Evolutionary conservation across 179 eudicot genomes (phyloP).

Genomic region (Carnegiea gigantea): DNA sequence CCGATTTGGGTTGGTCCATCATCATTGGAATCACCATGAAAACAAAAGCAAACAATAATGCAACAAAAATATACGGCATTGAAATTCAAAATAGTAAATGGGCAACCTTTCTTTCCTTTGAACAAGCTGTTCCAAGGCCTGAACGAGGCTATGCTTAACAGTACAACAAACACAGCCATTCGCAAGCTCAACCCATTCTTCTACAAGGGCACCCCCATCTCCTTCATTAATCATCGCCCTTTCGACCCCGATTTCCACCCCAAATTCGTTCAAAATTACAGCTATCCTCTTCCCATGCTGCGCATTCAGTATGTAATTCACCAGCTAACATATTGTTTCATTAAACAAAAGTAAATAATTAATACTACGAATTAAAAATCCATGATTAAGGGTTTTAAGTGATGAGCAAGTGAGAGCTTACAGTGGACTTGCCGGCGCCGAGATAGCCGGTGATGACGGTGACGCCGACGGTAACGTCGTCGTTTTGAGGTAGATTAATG

Average conservation of each 20-base stretch:
- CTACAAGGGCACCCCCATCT: constrained; percentile 77
- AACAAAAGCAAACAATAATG: background rate
- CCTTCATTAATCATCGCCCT: constrained; percentile 97
- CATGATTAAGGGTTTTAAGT: background rate
- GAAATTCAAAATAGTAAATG: background rate
- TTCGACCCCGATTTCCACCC: constrained; percentile 93
- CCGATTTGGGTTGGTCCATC: background rate
- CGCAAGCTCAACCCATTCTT: constrained; percentile 94
- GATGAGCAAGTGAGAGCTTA: constrained; percentile 23
- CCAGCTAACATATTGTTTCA: constrained; percentile 49
- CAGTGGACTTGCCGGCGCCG: constrained; percentile 96
- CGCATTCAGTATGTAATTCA: constrained; percentile 73
- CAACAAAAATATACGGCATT: background rate
- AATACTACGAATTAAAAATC: background rate
- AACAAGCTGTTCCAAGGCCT: constrained; percentile 92
- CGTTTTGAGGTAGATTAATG: constrained; percentile 25
- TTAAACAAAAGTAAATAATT: background rate
- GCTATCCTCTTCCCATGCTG: constrained; percentile 94
- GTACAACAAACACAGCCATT: constrained; percentile 96
- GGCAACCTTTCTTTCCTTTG: constrained; percentile 69
- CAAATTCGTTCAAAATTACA: constrained; percentile 90
- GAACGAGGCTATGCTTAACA: constrained; percentile 91
- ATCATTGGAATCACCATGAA: background rate
- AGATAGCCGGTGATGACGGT: constrained; percentile 94
- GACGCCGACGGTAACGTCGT: constrained; percentile 60